Conservation (phyloP, 768 basidiomycete genomes). For the Macrolepiota albuminosa region DNA sequence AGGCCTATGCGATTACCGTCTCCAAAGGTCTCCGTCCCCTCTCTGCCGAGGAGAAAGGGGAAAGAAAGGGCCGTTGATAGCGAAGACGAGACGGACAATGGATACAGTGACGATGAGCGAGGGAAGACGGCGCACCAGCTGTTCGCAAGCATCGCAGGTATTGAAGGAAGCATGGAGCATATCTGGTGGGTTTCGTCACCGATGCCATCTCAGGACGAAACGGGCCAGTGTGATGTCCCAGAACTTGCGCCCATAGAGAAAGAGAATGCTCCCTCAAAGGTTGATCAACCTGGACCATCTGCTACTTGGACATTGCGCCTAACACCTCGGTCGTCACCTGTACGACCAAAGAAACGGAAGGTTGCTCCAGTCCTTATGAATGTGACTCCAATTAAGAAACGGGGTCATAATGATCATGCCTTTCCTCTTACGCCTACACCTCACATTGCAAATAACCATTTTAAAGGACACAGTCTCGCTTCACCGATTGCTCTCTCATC, state of each 20-base stretch:
- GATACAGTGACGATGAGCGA: slow-evolving; percentile 44
- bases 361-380: slow-evolving; percentile 1
- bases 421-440: slow-evolving; percentile 4
- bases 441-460: not conserved
- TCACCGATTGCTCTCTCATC: slow-evolving; percentile 23
- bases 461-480: slow-evolving; percentile 14
- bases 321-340: slow-evolving; percentile 20
- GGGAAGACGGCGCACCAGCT: slow-evolving; percentile 52
- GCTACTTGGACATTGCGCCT: slow-evolving; percentile 13
- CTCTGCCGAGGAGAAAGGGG: slow-evolving; percentile 14
- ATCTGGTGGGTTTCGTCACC: slow-evolving; percentile 23
- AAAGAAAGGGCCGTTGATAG: slow-evolving; percentile 20
- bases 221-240: not conserved
- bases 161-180: slow-evolving; percentile 27
- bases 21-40: not conserved
- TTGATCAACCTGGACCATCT: slow-evolving; percentile 2
- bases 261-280: not conserved
- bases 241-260: not conserved
- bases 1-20: not conserved
- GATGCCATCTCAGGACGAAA: slow-evolving; percentile 1
- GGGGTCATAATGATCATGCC: not conserved
- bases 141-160: slow-evolving; percentile 41
- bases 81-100: slow-evolving; percentile 28
- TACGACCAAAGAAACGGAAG: not conserved
- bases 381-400: not conserved